A percentile compares a stretch with the other conserved stretches of the same genome.
Conservation (phyloP, 2,329 filamentous ascomycete species). For the Phaeomoniella chlamydospora region DNA sequence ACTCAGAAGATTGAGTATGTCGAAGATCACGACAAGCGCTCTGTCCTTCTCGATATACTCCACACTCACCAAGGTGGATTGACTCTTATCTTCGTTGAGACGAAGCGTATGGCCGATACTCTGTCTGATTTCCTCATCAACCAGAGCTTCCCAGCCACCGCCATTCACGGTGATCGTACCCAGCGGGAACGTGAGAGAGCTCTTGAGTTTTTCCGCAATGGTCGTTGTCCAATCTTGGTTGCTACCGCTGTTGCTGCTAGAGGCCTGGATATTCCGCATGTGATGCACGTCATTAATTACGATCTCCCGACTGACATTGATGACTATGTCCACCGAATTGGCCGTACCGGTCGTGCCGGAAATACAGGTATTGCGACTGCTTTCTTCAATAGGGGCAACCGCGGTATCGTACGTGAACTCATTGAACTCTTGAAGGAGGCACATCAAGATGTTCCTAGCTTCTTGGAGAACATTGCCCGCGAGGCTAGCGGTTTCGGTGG, state of each 20-base stretch:
- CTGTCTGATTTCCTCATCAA: constrained; percentile 97
- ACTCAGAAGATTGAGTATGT: constrained; percentile 98
- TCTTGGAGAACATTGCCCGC: constrained; percentile 94
- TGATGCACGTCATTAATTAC: constrained; percentile 97
- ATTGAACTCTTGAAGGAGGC: constrained; percentile 98
- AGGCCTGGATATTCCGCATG: constrained; percentile 87
- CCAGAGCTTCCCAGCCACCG: constrained; percentile 94
- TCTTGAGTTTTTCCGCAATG: constrained; percentile 93
- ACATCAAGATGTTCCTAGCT: constrained; percentile 87
- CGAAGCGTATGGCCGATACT: constrained; percentile 98
- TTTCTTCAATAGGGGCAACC: constrained; percentile 99
- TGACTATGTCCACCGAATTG: constrained; percentile 97
- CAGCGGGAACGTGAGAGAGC: constrained; percentile 98
- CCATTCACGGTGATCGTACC: constrained; percentile 95
- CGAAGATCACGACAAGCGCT: constrained; percentile 94
- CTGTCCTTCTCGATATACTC: constrained; percentile 89
- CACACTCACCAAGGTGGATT: constrained; percentile 83
- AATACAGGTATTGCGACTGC: constrained; percentile 97
- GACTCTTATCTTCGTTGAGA: constrained; percentile 97
- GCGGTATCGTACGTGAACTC: constrained; percentile 89
- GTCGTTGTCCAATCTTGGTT: constrained; percentile 87
- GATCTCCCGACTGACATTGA: constrained; percentile 98
- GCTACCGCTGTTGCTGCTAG: constrained; percentile 87
- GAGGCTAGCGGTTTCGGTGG: constrained; percentile 76
- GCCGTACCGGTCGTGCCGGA: constrained; percentile 98